phyloP scores from a whole-genome alignment of 805 yeast species.

The Sungouiozyma intestinalis region DNA sequence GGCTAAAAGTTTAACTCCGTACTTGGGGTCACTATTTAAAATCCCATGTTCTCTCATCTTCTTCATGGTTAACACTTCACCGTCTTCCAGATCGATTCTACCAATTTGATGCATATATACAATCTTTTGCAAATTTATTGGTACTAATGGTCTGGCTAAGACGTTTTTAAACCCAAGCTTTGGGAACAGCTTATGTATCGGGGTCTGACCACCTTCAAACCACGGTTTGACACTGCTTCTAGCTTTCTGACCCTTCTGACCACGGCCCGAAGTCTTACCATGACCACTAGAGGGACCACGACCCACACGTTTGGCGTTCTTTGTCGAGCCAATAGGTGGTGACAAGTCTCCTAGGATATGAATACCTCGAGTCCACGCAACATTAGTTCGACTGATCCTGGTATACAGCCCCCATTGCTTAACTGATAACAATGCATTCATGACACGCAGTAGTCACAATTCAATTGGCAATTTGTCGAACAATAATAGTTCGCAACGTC shows the following conservation, averaged over 20 bases:
- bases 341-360: conserved; percentile 39
- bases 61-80: conserved; percentile 61
- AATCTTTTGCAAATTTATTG: conserved; percentile 58
- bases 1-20: conserved; percentile 77
- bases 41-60: conserved; percentile 68
- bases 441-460: no score
- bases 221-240: conserved; percentile 81
- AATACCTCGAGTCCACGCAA: background rate
- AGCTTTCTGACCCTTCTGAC: conserved; percentile 98
- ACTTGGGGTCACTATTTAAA: conserved; percentile 56
- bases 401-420: no score
- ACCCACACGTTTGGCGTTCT: conserved; percentile 65
- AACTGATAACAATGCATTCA: no score
- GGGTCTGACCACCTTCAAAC: conserved; percentile 99
- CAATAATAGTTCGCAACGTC: no score
- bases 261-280: conserved; percentile 95
- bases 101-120: conserved; percentile 62
- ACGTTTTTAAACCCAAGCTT: conserved; percentile 77
- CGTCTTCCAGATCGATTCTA: conserved; percentile 46
- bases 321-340: conserved; percentile 55
- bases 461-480: no score
- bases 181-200: conserved; percentile 73
- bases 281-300: conserved; percentile 90
- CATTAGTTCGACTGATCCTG: no score
- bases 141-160: conserved; percentile 41